Percentiles rank a stretch among this genome's conserved stretches.
phyloP scores from a whole-genome alignment of 352 stramenopile species.

The Phytopythium montanum region DNA sequence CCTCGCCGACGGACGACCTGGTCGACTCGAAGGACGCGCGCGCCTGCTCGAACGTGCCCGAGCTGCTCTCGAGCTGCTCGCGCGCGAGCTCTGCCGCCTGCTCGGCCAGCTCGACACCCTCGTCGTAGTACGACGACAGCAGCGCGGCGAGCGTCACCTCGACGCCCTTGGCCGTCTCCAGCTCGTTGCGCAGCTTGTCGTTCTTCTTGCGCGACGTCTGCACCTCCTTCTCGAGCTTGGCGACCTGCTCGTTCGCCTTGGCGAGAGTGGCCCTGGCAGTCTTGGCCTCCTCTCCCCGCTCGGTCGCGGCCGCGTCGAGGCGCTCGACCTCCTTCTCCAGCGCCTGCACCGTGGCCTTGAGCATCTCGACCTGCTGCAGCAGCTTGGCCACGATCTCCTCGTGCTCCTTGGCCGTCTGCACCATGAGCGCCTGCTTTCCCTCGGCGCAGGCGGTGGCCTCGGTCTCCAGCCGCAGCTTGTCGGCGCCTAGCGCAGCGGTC shows the following conservation, averaged over 20 bases:
- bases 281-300: constrained; percentile 17
- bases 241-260: constrained; percentile 32
- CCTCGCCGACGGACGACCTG: constrained; percentile 41
- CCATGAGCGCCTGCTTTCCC: constrained; percentile 34
- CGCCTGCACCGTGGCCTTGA: constrained; percentile 14
- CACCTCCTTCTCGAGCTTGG: constrained; percentile 42
- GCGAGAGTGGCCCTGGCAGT: constrained; percentile 23
- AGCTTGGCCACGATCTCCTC: constrained; percentile 23
- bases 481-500: constrained; percentile 16
- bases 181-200: constrained; percentile 44
- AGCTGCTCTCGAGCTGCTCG: constrained; percentile 42
- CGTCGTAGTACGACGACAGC: constrained; percentile 79
- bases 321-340: constrained; percentile 18
- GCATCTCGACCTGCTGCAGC: constrained; percentile 17
- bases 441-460: constrained; percentile 24
- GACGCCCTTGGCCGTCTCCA: constrained; percentile 40
- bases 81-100: constrained; percentile 31
- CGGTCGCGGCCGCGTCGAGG: constrained; percentile 12
- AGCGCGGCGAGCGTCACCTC: constrained; percentile 63
- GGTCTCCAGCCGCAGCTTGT: constrained; percentile 31
- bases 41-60: constrained; percentile 40
- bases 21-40: constrained; percentile 42
- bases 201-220: constrained; percentile 59
- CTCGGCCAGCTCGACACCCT: constrained; percentile 53
- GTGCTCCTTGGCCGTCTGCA: constrained; percentile 33